Evolutionary conservation across 768 basidiomycete species (phyloP).

Genomic region (Russula dissimulans): DNA sequence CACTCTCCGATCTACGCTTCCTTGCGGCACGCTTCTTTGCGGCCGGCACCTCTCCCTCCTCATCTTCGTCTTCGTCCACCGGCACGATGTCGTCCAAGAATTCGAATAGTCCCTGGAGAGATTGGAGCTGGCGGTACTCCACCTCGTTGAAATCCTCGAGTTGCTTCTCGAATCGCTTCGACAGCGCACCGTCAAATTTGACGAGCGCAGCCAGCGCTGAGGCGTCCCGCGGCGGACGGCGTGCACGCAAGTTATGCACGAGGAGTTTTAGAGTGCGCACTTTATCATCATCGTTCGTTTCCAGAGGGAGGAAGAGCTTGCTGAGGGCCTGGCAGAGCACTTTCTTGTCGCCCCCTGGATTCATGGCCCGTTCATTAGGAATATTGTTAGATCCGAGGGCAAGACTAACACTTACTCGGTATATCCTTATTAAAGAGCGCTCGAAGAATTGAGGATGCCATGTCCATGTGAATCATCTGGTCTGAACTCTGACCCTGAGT

Average conservation of each 20-base stretch:
- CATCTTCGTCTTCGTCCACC: slow-evolving; percentile 49
- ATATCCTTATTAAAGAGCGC: slow-evolving; percentile 39
- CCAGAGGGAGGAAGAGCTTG: slow-evolving; percentile 58
- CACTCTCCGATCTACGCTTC: slow-evolving; percentile 52
- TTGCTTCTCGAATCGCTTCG: slow-evolving; percentile 64
- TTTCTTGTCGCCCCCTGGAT: slow-evolving; percentile 40
- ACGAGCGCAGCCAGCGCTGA: slow-evolving; percentile 57
- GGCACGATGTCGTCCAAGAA: slow-evolving; percentile 68
- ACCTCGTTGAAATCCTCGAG: slow-evolving; percentile 65
- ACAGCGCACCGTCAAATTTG: slow-evolving; percentile 57
- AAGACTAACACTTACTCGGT: slow-evolving; percentile 37
- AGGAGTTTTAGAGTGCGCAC: slow-evolving; percentile 54
- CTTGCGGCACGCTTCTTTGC: slow-evolving; percentile 34
- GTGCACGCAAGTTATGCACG: slow-evolving; percentile 49
- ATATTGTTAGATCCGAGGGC: too few relatives aligned
- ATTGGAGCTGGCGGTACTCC: slow-evolving; percentile 55
- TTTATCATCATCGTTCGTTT: slow-evolving; percentile 54
- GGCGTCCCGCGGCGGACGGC: slow-evolving; percentile 49
- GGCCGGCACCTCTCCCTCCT: slow-evolving; percentile 26
- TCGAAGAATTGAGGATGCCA: slow-evolving; percentile 45
- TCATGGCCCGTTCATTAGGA: not conserved
- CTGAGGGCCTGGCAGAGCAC: slow-evolving; percentile 37
- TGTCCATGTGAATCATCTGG: slow-evolving; percentile 42
- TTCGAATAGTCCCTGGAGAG: slow-evolving; percentile 54
- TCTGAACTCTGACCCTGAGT: slow-evolving; percentile 33